A percentile compares a stretch with the other conserved stretches of the same genome.
Conservation (phyloP, 2,329 filamentous ascomycete genomes). For the Phyllosticta capitalensis region DNA sequence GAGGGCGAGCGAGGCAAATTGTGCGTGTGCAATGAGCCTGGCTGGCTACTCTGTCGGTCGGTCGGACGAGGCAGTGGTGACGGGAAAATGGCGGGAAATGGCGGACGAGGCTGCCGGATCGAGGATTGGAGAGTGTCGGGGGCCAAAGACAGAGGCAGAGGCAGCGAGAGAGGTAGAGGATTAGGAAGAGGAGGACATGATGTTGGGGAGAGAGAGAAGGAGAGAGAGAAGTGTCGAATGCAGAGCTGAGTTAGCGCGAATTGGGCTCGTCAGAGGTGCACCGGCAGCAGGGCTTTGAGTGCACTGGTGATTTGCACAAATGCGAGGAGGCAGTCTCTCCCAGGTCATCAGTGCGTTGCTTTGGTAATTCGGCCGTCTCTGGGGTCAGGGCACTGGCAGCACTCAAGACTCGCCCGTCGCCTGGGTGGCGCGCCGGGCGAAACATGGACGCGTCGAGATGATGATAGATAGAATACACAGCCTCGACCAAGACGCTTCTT, state of each 20-base stretch:
- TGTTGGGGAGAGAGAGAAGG: neutral
- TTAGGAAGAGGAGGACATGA: slow-evolving; percentile 1
- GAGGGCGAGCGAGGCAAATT: neutral
- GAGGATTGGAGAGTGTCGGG: neutral
- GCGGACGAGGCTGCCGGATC: slow-evolving; percentile 8
- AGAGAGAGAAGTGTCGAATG: slow-evolving; percentile 1
- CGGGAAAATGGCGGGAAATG: slow-evolving; percentile 11
- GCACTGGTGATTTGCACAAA: neutral
- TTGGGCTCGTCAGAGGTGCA: slow-evolving; percentile 2
- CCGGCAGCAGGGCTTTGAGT: neutral
- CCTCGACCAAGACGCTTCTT: neutral
- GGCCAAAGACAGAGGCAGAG: neutral
- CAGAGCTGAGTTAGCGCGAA: slow-evolving; percentile 9
- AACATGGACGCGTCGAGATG: neutral
- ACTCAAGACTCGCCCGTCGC: neutral
- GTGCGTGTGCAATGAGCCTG: neutral
- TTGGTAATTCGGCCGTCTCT: slow-evolving; percentile 3
- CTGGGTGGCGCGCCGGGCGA: neutral
- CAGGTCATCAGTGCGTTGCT: slow-evolving; percentile 3
- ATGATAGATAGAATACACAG: neutral
- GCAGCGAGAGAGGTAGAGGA: neutral
- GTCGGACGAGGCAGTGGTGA: slow-evolving; percentile 10
- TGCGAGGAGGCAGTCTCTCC: neutral
- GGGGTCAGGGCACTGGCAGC: no score
- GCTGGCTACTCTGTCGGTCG: neutral